Base-by-base conservation (phyloP, 2,329 filamentous ascomycete genomes). In the Penicillium sp. region DNA sequence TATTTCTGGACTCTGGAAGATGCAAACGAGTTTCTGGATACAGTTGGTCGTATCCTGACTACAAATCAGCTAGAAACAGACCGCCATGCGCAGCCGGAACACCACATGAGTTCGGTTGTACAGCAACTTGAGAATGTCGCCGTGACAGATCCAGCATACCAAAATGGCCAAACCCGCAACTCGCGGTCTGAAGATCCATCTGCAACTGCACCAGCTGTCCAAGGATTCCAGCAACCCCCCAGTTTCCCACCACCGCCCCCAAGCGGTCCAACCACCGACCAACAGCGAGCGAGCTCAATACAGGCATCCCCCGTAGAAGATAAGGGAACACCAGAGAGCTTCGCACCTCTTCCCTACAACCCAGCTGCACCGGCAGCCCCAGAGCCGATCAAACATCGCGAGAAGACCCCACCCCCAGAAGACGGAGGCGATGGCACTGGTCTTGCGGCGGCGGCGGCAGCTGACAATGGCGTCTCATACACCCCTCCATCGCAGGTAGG, bases 1-100 rank as follows among this genome's bases (percentile, higher is more conserved):
- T 88, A 88, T 62, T 81, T 87, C 62, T 88, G 85, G 85, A 85
- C 81, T 2, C 67, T 77, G 48, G 81, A 84, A 13, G 85, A 87
- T 69, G 81, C 82, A 0, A 76, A 73, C 39, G 74, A 80, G 39
- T 83, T 87, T 52, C 62, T 86, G 10, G 76, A 82, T 53, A 75
- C 78, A 7, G 56, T 70, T 13, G 67, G 71, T 33, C 70, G 59
- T 29, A 51, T 77, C 18, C 62, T 80, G 14, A 58, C 69, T 3
- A 65, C 55, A 3, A 48, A 64, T 5, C 78, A 80, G 51, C 57
- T 86, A 8, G 80, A 81, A 57, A 76, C 82, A 1, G 68, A 84
- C 50, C 77, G 83, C 39, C 59, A 76, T 6, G 55, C 72, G 51
- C 59, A 71, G 37, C 42, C 67, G 54, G 61, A 77, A 55, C 55